Conservation (phyloP, 1,284 basidiomycete species). For the Boletus smithii region DNA sequence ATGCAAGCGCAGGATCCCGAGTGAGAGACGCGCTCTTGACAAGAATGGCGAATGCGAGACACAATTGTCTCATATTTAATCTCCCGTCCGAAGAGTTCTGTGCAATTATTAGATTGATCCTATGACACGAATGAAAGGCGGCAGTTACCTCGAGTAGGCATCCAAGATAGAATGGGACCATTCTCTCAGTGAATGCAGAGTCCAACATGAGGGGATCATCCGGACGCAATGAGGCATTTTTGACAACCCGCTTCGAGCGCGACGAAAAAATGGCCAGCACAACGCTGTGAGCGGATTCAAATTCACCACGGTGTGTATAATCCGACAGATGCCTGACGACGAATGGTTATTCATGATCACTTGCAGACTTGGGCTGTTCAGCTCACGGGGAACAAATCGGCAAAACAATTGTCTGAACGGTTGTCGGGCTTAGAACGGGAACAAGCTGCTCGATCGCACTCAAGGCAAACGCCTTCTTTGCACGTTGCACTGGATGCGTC, state of each 20-base stretch:
- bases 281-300: conserved; percentile 74
- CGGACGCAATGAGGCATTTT: conserved; percentile 5
- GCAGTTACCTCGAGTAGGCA: conserved; percentile 59
- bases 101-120: conserved; percentile 1
- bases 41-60: conserved; percentile 63
- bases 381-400: conserved; percentile 61
- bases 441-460: conserved; percentile 70
- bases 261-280: conserved; percentile 65
- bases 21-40: conserved; percentile 52
- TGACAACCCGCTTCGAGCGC: conserved; percentile 41
- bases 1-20: conserved; percentile 44
- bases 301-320: conserved; percentile 59
- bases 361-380: not conserved
- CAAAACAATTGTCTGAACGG: conserved; percentile 50
- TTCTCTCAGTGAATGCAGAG: conserved; percentile 44
- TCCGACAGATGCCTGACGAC: conserved; percentile 51
- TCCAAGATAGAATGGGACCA: conserved; percentile 65
- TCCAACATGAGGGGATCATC: conserved; percentile 17
- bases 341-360: not conserved
- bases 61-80: conserved; percentile 56
- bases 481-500: conserved; percentile 33
- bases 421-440: conserved; percentile 48
- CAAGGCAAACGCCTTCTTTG: conserved; percentile 60
- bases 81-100: conserved; percentile 63
- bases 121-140: not conserved